Percentiles rank a stretch among this genome's conserved stretches.
Evolutionary conservation across 176 grass and related monocot genomes (phyloP).

Genomic region (Carex myosuroides): DNA sequence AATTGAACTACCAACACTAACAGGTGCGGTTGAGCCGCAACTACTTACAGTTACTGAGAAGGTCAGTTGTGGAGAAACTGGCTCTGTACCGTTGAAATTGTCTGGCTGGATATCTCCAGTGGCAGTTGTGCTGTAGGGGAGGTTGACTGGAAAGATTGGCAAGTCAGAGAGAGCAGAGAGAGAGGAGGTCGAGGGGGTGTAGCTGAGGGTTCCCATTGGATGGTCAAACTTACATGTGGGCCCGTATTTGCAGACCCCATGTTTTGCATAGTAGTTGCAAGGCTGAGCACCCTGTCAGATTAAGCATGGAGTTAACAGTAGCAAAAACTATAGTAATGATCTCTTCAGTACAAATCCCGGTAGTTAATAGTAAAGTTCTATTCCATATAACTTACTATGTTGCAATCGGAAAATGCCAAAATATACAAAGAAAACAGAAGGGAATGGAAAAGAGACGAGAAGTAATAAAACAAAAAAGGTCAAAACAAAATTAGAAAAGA

Average conservation of each 20-base stretch:
- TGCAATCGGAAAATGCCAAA: too few relatives aligned
- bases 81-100: constrained; percentile 20
- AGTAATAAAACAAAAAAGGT: neutral
- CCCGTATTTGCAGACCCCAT: constrained; percentile 47
- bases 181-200: constrained; percentile 34
- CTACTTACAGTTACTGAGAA: constrained; percentile 7
- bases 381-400: neutral
- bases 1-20: neutral
- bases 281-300: constrained; percentile 31
- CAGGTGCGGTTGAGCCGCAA: neutral
- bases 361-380: neutral
- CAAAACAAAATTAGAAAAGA: neutral
- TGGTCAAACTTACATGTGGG: constrained; percentile 51
- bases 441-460: neutral
- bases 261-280: constrained; percentile 36
- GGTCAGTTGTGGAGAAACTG: constrained; percentile 1
- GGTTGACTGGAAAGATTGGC: constrained; percentile 30
- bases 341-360: neutral
- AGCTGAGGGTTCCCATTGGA: constrained; percentile 30
- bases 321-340: neutral
- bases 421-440: neutral
- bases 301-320: neutral
- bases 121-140: constrained; percentile 6
- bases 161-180: constrained; percentile 32
- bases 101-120: constrained; percentile 22